Evolutionary conservation across 2,329 filamentous ascomycete species (phyloP).

Genomic region (Colletotrichum viniferum): DNA sequence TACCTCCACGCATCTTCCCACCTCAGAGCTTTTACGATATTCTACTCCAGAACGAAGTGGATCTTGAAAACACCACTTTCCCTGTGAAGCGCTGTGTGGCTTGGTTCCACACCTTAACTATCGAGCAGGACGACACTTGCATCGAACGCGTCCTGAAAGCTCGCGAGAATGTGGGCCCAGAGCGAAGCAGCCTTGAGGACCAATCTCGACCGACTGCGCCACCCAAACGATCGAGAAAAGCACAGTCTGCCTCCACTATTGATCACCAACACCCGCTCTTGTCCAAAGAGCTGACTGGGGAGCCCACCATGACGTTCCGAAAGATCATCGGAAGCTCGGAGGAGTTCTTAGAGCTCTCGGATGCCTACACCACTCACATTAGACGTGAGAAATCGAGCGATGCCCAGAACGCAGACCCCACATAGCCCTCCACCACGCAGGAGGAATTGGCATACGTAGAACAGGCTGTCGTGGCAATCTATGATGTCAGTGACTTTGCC

Average conservation of each 20-base stretch:
- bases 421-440: background rate
- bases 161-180: background rate
- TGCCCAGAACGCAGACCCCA: background rate
- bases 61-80: background rate
- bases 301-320: background rate
- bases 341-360: background rate
- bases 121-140: background rate
- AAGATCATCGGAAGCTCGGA: background rate
- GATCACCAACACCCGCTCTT: background rate
- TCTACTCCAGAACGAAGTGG: background rate
- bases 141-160: background rate
- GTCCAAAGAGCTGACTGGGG: background rate
- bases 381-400: background rate
- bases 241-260: background rate
- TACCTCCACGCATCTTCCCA: background rate
- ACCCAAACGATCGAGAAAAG: background rate
- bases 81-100: background rate
- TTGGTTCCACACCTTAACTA: background rate
- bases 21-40: background rate
- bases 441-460: background rate
- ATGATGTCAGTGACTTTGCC: background rate
- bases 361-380: background rate
- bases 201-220: background rate
- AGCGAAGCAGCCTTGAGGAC: background rate
- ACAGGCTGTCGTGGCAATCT: background rate